These are phyloP conservation scores for Eleusine indica DNA, from an alignment of 176 grass and related monocot species.

Conservation along the genomic window DNA sequence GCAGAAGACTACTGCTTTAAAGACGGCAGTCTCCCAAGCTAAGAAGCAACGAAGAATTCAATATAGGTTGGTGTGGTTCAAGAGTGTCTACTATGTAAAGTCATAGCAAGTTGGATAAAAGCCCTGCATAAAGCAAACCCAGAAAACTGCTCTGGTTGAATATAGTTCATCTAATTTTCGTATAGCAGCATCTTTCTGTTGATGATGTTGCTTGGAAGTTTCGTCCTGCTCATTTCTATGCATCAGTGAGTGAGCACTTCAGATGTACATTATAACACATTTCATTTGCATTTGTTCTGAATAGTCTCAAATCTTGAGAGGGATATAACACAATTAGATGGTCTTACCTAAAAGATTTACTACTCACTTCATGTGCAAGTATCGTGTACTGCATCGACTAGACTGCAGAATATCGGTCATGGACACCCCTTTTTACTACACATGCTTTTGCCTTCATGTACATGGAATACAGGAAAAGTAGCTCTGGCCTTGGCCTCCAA, in stretches of 20 bases:
- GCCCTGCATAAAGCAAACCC: conserved; percentile 44
- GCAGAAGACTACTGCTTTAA: conserved; percentile 17
- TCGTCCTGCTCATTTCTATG: conserved; percentile 36
- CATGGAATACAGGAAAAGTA: conserved; percentile 22
- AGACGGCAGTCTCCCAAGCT: conserved; percentile 43
- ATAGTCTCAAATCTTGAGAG: neutral
- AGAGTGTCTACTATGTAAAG: conserved; percentile 42
- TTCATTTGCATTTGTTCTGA: conserved; percentile 9
- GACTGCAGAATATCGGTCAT: conserved; percentile 3
- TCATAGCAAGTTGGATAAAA: conserved; percentile 42
- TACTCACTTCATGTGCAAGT: neutral
- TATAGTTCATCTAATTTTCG: conserved; percentile 48
- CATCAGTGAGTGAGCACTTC: conserved; percentile 10
- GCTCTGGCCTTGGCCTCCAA: neutral
- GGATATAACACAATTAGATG: neutral
- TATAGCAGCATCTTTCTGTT: conserved; percentile 55
- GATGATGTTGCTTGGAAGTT: conserved; percentile 50
- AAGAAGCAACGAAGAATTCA: conserved; percentile 51
- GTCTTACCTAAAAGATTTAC: neutral
- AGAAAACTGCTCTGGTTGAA: conserved; percentile 37
- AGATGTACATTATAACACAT: conserved; percentile 12
- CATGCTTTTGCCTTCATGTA: conserved; percentile 19
- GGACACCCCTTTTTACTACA: neutral
- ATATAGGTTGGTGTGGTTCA: conserved; percentile 45
- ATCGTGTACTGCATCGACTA: neutral